These are phyloP conservation scores for Stephanodiscus minutulus DNA, from an alignment of 108 stramenopile genomes.

Conservation along the genomic window DNA sequence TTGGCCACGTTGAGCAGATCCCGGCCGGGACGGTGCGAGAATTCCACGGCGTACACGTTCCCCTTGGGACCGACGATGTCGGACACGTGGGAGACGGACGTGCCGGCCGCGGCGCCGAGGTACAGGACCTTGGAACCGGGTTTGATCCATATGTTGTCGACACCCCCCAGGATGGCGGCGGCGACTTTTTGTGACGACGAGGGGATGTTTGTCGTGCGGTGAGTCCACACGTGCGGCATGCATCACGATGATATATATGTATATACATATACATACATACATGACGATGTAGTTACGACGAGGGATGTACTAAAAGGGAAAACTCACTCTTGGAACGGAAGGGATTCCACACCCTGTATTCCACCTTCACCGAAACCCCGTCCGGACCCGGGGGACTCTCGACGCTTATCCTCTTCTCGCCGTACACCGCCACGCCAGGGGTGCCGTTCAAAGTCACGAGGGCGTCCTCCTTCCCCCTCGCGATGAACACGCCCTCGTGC, in stretches of 20 bases:
- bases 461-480: constrained; percentile 98
- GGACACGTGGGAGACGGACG: constrained; percentile 98
- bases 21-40: constrained; percentile 98
- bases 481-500: constrained; percentile 98
- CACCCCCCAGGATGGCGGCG: constrained; percentile 98
- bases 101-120: constrained; percentile 98
- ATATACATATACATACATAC: too few relatives aligned
- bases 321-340: constrained; percentile 97
- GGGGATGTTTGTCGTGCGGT: background rate
- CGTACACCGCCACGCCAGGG: constrained; percentile 99
- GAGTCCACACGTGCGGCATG: too few relatives aligned
- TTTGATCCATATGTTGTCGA: constrained; percentile 96
- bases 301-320: too few relatives aligned
- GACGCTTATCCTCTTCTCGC: constrained; percentile 97
- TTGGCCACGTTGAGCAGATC: constrained; percentile 99
- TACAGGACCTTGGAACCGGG: constrained; percentile 98
- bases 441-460: constrained; percentile 97
- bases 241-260: too few relatives aligned
- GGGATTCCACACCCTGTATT: constrained; percentile 99
- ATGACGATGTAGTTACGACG: too few relatives aligned
- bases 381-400: constrained; percentile 89
- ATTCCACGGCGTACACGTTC: constrained; percentile 99
- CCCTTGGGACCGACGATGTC: constrained; percentile 98
- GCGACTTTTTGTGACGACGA: constrained; percentile 75
- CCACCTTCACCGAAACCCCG: constrained; percentile 92